Base-by-base conservation (phyloP, 2,329 filamentous ascomycete species). In the Kalaharituber pfeilii region DNA sequence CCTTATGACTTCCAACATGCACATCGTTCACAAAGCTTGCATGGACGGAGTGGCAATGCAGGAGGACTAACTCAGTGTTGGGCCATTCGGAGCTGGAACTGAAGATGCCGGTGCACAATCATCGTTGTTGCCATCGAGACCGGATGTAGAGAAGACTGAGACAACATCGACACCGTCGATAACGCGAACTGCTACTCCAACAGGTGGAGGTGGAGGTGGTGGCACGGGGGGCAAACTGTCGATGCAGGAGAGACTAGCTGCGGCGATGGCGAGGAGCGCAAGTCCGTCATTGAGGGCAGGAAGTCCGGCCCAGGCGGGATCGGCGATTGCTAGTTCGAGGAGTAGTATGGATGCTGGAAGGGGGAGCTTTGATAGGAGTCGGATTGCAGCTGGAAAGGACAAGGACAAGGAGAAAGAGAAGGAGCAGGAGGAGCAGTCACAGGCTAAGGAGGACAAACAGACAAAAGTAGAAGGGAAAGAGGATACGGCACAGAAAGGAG, bases 211-310 rank as follows among this genome's bases (percentile, higher is more conserved):
- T 33, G 52, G n/a, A 54, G 52, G 25, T 25, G 49, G n/a, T n/a
- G n/a, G n/a, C n/a, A 24, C 29, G 50, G 49, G 27, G 2, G 30
- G 26, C 7, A 53, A 52, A 53, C 56, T 57, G 49, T 63, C 55
- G 15, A 62, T 98, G 44, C 88, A 95, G 66, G 88, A 94, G 66
- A 78, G 87, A 58, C 74, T 98, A 57, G 89, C 89, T 27, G 85
- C 86, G 65, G 91, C 88, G 27, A 79, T 95, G 63, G 86, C 82
- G 2, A 82, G 82, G 56, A 86, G 42, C 25, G 42, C 42, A 5
- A 47, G 42, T 25, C 42, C 42, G 5, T 15, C 15, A 4, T 47
- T 83, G 65, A 77, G 75, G 55, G 70, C 71, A 69, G 53, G 68
- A 70, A 58, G 68, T 74, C 25, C 71, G 72, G 6, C 74, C 73